A percentile compares a stretch with the other conserved stretches of the same genome.
Conservation (phyloP, 2,329 filamentous ascomycete genomes). For the Talaromyces sp. region DNA sequence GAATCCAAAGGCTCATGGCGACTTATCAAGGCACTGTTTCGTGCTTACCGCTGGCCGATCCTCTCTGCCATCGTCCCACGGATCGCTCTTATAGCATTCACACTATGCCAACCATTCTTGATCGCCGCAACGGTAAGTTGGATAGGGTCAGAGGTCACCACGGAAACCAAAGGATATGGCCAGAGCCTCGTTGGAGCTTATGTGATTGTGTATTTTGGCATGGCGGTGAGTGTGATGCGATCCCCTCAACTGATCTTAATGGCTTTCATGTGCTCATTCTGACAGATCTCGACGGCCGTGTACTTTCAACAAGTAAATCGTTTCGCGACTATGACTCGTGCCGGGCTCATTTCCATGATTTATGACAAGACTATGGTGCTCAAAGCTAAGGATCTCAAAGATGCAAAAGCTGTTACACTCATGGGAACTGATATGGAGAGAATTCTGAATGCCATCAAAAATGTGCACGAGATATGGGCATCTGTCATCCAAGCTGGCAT, state of each 20-base stretch:
- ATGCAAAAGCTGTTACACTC: slow-evolving; percentile 41
- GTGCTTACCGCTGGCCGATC: slow-evolving; percentile 7
- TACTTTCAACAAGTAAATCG: slow-evolving; percentile 46
- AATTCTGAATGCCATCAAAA: slow-evolving; percentile 42
- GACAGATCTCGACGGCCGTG: slow-evolving; percentile 38
- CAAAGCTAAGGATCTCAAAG: slow-evolving; percentile 33
- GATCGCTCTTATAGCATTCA: slow-evolving; percentile 35
- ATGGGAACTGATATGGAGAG: slow-evolving; percentile 50
- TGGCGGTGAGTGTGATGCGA: background rate
- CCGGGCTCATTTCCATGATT: slow-evolving; percentile 48
- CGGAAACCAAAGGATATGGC: background rate
- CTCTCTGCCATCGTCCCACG: slow-evolving; percentile 24
- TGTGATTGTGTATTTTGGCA: slow-evolving; percentile 9
- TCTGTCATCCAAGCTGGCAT: slow-evolving; percentile 46
- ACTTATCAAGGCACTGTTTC: slow-evolving; percentile 1
- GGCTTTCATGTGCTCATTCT: background rate
- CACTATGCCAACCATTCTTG: slow-evolving; percentile 40
- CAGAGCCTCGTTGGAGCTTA: slow-evolving; percentile 7
- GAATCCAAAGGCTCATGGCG: background rate
- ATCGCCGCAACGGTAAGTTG: slow-evolving; percentile 32
- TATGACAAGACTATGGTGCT: slow-evolving; percentile 44
- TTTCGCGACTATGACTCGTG: slow-evolving; percentile 43
- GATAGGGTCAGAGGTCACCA: slow-evolving; percentile 10
- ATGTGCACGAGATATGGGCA: slow-evolving; percentile 48
- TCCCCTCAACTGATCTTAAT: background rate